A percentile compares a stretch with the other conserved stretches of the same genome.
These are phyloP conservation scores for Aschersonia sp. DNA, from an alignment of 2,329 filamentous ascomycete species.

Conservation along the genomic window DNA sequence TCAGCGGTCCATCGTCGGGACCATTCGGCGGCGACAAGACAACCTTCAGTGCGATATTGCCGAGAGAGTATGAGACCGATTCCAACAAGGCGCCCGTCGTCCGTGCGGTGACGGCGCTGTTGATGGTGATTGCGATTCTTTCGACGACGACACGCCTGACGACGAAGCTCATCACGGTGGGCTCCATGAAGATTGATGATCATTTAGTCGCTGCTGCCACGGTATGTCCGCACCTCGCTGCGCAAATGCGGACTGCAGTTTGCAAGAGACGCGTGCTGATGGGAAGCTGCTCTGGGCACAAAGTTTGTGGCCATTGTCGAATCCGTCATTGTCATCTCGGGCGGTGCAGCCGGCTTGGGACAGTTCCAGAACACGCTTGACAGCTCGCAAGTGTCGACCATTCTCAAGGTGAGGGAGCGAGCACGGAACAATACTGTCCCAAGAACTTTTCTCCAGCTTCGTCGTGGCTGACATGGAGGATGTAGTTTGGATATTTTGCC, in stretches of 20 bases:
- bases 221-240: slow-evolving; percentile 1
- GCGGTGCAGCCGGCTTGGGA: slow-evolving; percentile 8
- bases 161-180: slow-evolving; percentile 5
- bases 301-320: slow-evolving; percentile 8
- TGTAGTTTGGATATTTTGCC: slow-evolving; percentile 4
- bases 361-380: slow-evolving; percentile 3
- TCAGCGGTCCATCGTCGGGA: not conserved
- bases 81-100: slow-evolving; percentile 11
- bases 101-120: slow-evolving; percentile 8
- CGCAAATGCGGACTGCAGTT: not conserved
- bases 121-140: slow-evolving; percentile 10
- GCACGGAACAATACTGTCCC: not conserved
- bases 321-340: slow-evolving; percentile 6
- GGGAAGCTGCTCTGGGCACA: not conserved
- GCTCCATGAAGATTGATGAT: slow-evolving; percentile 8
- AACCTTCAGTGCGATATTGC: not conserved
- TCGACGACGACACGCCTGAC: slow-evolving; percentile 7
- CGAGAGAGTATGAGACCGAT: slow-evolving; percentile 8
- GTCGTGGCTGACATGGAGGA: not conserved
- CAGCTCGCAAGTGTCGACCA: slow-evolving; percentile 3
- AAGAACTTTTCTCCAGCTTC: too few species aligned
- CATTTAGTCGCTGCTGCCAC: slow-evolving; percentile 6
- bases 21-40: not conserved
- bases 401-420: slow-evolving; percentile 5
- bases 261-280: not conserved